phyloP scores from a whole-genome alignment of 1,284 basidiomycete genomes.

The Inonotus obliquus region DNA sequence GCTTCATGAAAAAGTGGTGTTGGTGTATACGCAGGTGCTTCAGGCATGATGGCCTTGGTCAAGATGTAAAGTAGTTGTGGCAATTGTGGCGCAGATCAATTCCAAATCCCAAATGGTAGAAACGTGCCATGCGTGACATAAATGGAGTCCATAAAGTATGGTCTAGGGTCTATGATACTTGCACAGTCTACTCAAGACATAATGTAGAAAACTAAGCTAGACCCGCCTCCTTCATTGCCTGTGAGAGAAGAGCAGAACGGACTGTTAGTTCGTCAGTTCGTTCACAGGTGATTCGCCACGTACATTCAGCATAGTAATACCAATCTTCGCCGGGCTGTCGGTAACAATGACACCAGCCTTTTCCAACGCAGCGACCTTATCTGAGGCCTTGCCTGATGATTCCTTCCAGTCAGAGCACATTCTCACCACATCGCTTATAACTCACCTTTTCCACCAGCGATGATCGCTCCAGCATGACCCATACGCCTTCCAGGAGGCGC shows the following conservation, averaged over 20 bases:
- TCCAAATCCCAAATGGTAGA: not conserved
- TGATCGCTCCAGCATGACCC: conserved; percentile 99
- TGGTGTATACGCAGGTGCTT: not conserved
- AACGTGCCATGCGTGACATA: no score
- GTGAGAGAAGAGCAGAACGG: conserved; percentile 8
- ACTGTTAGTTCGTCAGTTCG: conserved; percentile 11
- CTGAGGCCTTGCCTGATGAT: conserved; percentile 74
- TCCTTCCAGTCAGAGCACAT: not conserved
- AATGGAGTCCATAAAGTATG: not conserved
- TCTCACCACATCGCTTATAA: conserved; percentile 3
- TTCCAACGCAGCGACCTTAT: conserved; percentile 95
- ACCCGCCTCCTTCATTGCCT: conserved; percentile 85
- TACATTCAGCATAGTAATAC: conserved; percentile 81
- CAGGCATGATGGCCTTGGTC: not conserved
- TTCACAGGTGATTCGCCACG: conserved; percentile 18
- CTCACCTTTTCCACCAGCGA: conserved; percentile 92
- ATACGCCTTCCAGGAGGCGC: conserved; percentile 97
- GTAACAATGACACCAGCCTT: conserved; percentile 93
- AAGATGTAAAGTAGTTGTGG: not conserved
- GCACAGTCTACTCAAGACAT: conserved; percentile 18
- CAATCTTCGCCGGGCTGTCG: conserved; percentile 95
- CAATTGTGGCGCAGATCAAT: not conserved
- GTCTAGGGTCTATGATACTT: conserved; percentile 9
- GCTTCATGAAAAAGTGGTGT: conserved; percentile 56
- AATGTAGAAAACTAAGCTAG: conserved; percentile 44